A percentile compares a stretch with the other conserved stretches of the same genome.
phyloP scores from a whole-genome alignment of 495 filamentous ascomycete genomes.

The Cercophora newfieldiana region DNA sequence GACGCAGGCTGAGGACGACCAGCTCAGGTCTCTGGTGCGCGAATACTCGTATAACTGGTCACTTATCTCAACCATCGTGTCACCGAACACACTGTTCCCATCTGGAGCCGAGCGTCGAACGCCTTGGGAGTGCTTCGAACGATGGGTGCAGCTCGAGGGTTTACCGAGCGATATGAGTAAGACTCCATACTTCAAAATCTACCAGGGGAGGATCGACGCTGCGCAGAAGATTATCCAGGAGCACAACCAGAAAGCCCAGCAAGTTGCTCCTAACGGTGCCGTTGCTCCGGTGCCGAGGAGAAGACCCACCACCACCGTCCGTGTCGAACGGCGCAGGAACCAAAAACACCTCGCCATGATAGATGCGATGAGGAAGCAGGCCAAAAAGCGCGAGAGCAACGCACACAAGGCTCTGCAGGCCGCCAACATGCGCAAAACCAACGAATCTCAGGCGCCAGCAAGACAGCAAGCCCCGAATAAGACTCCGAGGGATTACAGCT shows the following conservation, averaged over 20 bases:
- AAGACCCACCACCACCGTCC: constrained; percentile 67
- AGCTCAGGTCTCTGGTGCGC: constrained; percentile 77
- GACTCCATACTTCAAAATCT: constrained; percentile 87
- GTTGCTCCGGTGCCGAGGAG: constrained; percentile 57
- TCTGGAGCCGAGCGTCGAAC: constrained; percentile 88
- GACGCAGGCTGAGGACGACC: constrained; percentile 86
- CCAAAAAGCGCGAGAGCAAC: constrained; percentile 85
- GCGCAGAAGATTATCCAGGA: constrained; percentile 67
- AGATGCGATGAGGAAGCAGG: constrained; percentile 92
- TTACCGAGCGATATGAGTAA: constrained; percentile 88
- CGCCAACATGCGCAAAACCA: constrained; percentile 67
- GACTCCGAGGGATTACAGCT: constrained; percentile 85
- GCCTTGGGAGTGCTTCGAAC: constrained; percentile 98
- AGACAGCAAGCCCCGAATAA: constrained; percentile 55
- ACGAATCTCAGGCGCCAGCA: constrained; percentile 49
- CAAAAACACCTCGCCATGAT: constrained; percentile 83
- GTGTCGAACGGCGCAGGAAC: constrained; percentile 82
- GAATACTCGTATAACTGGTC: constrained; percentile 98
- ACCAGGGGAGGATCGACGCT: constrained; percentile 75
- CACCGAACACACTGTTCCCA: constrained; percentile 69
- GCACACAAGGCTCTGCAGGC: constrained; percentile 84
- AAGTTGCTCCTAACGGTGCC: constrained; percentile 56
- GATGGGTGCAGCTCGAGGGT: constrained; percentile 88
- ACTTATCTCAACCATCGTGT: constrained; percentile 77
- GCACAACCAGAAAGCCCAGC: constrained; percentile 57